These are phyloP conservation scores for Pythium sp. DNA, from an alignment of 352 stramenopile genomes.

Conservation along the genomic window DNA sequence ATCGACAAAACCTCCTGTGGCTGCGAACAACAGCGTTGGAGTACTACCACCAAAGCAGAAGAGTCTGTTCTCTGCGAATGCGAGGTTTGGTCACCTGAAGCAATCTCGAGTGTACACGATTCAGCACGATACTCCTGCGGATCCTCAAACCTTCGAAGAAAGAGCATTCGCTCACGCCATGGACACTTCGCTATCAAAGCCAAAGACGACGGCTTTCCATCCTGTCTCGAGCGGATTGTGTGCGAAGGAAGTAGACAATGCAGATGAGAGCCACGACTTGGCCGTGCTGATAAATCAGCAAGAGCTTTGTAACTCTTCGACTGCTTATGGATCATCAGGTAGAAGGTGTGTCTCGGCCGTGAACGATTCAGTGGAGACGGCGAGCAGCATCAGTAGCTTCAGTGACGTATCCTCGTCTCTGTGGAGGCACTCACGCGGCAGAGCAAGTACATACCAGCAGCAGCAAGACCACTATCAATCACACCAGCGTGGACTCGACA, in stretches of 20 bases:
- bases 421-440: neutral
- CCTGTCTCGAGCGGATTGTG: neutral
- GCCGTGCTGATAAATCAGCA: constrained; percentile 1
- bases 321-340: neutral
- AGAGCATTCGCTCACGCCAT: neutral
- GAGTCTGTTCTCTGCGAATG: neutral
- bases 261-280: neutral
- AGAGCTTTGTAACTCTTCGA: neutral
- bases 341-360: neutral
- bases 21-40: neutral
- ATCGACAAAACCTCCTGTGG: neutral
- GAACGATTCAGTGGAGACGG: constrained; percentile 15
- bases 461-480: neutral
- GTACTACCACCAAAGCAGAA: constrained; percentile 9
- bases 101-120: constrained; percentile 8
- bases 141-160: neutral
- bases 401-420: constrained; percentile 15
- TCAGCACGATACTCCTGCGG: neutral
- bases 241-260: neutral
- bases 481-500: neutral
- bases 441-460: neutral
- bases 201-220: constrained; percentile 8
- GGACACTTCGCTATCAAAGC: neutral
- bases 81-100: constrained; percentile 5
- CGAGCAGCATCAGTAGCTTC: constrained; percentile 15